Conservation (phyloP, 2,329 filamentous ascomycete species). For the Conoideocrella luteorostrata region DNA sequence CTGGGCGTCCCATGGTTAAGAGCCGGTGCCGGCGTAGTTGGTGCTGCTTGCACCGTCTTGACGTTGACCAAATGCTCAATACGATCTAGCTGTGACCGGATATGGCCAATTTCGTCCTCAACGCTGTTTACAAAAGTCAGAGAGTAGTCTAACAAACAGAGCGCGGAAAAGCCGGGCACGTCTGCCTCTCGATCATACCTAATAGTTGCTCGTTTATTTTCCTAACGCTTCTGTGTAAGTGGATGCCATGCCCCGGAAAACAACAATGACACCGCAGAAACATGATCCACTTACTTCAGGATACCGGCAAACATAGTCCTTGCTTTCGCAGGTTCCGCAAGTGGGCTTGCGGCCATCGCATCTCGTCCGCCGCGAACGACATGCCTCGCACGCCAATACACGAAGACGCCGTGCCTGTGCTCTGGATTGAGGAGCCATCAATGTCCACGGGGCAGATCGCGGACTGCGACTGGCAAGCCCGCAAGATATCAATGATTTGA, state of each 20-base stretch:
- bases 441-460: background rate
- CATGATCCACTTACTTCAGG: conserved; percentile 5
- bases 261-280: background rate
- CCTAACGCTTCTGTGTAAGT: background rate
- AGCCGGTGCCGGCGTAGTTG: background rate
- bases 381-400: conserved; percentile 8
- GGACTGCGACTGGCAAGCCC: conserved; percentile 1
- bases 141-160: too few species aligned
- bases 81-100: conserved; percentile 4
- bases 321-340: conserved; percentile 5
- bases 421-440: conserved; percentile 3
- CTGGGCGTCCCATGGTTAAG: background rate
- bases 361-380: conserved; percentile 7
- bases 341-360: conserved; percentile 8
- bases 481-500: conserved; percentile 1
- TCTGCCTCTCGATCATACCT: too few species aligned
- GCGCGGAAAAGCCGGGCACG: too few species aligned
- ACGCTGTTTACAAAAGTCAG: background rate
- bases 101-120: conserved; percentile 5
- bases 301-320: conserved; percentile 5
- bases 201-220: conserved; percentile 4
- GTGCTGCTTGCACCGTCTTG: background rate
- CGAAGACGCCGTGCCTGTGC: conserved; percentile 1
- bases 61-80: conserved; percentile 3
- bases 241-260: background rate